A percentile compares a stretch with the other conserved stretches of the same genome.
Conservation (phyloP, 2,329 filamentous ascomycete genomes). For the Fusarium haematococcum region DNA sequence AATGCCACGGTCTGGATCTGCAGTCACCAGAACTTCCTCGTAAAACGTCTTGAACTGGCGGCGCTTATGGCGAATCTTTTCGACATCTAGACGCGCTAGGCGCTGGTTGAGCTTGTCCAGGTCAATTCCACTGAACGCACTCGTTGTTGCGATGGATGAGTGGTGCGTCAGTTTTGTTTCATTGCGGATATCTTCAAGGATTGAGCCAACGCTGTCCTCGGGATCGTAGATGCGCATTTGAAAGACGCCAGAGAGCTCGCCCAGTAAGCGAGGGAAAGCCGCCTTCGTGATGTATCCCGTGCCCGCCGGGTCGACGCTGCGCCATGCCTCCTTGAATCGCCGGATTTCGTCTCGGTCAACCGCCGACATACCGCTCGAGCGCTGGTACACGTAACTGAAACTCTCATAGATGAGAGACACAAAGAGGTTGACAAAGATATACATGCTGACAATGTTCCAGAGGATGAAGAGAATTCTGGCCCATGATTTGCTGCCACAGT, state of each 20-base stretch:
- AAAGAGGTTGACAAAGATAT: slow-evolving; percentile 98
- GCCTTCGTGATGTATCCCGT: slow-evolving; percentile 93
- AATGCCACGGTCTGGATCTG: slow-evolving; percentile 89
- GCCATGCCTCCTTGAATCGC: slow-evolving; percentile 98
- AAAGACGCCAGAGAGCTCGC: slow-evolving; percentile 94
- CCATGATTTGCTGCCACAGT: slow-evolving; percentile 93
- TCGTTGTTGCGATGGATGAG: slow-evolving; percentile 64
- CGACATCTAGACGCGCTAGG: slow-evolving; percentile 78
- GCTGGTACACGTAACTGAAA: slow-evolving; percentile 98
- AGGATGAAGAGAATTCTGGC: slow-evolving; percentile 89
- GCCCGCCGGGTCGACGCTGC: slow-evolving; percentile 91
- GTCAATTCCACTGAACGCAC: slow-evolving; percentile 72
- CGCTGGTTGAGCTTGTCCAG: slow-evolving; percentile 80
- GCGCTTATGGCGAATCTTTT: slow-evolving; percentile 79
- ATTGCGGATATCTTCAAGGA: slow-evolving; percentile 85
- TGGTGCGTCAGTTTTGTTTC: slow-evolving; percentile 66
- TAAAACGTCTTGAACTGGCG: slow-evolving; percentile 93
- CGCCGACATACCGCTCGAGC: slow-evolving; percentile 90
- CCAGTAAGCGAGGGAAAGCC: slow-evolving; percentile 86
- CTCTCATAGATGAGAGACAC: slow-evolving; percentile 99
- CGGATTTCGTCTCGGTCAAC: slow-evolving; percentile 95
- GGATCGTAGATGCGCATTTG: slow-evolving; percentile 96
- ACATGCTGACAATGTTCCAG: slow-evolving; percentile 99
- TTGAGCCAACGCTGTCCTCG: slow-evolving; percentile 86
- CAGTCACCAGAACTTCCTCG: slow-evolving; percentile 94